These are phyloP conservation scores for Kernera saxatilis DNA, from an alignment of 345 rosid species.

Conservation along the genomic window DNA sequence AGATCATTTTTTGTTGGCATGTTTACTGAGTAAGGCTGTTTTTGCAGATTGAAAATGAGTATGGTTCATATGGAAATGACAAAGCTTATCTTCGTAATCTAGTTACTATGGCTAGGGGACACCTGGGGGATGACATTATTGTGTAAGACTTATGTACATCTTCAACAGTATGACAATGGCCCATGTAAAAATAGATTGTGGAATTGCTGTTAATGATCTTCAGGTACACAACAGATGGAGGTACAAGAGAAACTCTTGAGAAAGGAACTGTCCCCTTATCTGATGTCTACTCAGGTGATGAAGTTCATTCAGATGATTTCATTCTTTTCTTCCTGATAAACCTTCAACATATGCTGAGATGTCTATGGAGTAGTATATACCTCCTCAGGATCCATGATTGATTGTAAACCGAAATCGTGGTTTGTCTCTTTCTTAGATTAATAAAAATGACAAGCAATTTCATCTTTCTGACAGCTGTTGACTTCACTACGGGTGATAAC, in stretches of 20 bases:
- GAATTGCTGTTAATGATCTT: constrained; percentile 3
- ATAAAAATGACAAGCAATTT: neutral
- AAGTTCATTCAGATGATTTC: neutral
- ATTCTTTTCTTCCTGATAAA: neutral
- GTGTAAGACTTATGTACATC: constrained; percentile 43
- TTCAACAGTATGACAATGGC: neutral
- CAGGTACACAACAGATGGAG: constrained; percentile 97
- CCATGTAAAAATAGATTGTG: neutral
- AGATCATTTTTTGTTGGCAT: neutral
- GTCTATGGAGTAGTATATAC: neutral
- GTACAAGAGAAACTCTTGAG: constrained; percentile 60
- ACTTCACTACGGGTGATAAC: constrained; percentile 72
- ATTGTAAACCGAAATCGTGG: neutral
- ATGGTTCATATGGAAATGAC: constrained; percentile 91
- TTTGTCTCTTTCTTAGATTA: neutral
- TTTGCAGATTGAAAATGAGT: constrained; percentile 91
- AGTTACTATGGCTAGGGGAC: constrained; percentile 51
- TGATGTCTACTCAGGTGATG: constrained; percentile 71
- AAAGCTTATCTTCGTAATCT: constrained; percentile 72
- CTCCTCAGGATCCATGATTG: neutral
- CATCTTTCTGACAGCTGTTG: constrained; percentile 61
- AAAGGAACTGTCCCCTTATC: constrained; percentile 65
- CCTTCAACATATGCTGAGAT: neutral
- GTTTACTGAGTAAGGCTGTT: neutral
- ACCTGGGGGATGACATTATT: constrained; percentile 58